Evolutionary conservation across 139 green algal genomes (phyloP), one percentile per base, ranked within the genome.

Genomic region (Coccomyxa sp.): DNA sequence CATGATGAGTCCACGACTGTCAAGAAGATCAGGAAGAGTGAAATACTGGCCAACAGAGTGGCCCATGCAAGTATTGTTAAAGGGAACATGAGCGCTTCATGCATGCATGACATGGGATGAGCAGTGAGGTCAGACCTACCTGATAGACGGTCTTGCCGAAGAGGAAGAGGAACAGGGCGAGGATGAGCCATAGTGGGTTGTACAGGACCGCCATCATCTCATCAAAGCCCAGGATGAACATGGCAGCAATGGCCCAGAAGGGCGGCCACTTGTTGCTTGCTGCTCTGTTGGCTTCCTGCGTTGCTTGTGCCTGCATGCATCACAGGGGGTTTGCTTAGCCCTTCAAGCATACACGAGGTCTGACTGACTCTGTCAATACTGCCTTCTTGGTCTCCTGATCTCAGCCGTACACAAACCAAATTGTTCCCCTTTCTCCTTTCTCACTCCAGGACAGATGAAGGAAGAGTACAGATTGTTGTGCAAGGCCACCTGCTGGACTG

Each of bases 161-260:
- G 25, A 94, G 82, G 67, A 92, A 81, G 4, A 83, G 15, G 4
- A 92, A 1, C 11, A 87, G 31, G 12, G 85, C 14, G 51, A 80
- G 10, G 4, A 85, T 38, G 13, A 98, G 89, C 87, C 87, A 88
- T 31, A 97, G 28, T 0, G 95, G 95, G 90, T 93, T 97, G 82
- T 85, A 92, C 58, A 98, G 83, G 71, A 97, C 81, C 12, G 88
- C 84, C 85, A 96, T 90, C 74, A 94, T 88, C 87, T 99, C 96
- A 86, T 99, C 96, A 86, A 94, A 98, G 58, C 96, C 96, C 86
- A 99, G 90, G 78, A 98, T 80, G 31, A 92, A 57, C 82, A 99
- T 98, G 68, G 95, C 93, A 0, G 83, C 77, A 21, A 99, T 91
- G 18, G 96, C 95, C 96, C 96, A 98, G 76, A 96, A 81, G 0